These are phyloP conservation scores for Corymbia maculata DNA, from an alignment of 345 rosid species.

Conservation along the genomic window DNA sequence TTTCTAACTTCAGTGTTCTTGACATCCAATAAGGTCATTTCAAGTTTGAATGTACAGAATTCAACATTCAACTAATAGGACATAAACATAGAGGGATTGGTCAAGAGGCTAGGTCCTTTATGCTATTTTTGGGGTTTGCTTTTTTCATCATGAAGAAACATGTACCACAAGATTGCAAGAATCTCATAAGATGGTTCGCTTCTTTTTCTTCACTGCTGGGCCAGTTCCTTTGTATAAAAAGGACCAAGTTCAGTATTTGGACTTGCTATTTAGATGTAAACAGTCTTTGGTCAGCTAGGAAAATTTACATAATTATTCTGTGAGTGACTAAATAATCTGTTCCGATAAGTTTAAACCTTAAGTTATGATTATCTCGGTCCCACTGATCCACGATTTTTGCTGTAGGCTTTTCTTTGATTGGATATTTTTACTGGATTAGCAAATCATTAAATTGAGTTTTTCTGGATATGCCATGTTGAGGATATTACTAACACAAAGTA, in stretches of 20 bases:
- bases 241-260: not conserved
- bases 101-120: not conserved
- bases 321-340: not conserved
- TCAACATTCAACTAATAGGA: not conserved
- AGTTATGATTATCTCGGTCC: not conserved
- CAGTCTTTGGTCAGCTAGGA: not conserved
- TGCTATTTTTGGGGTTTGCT: not conserved
- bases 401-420: not conserved
- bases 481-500: not conserved
- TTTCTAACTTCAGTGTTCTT: not conserved
- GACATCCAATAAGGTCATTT: not conserved
- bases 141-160: not conserved
- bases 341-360: not conserved
- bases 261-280: not conserved
- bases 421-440: not conserved
- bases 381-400: not conserved
- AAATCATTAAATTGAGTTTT: not conserved
- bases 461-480: not conserved
- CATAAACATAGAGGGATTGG: not conserved
- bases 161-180: not conserved
- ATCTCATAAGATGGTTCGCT: not conserved
- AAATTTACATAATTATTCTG: not conserved
- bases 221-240: not conserved
- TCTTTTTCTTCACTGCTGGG: not conserved
- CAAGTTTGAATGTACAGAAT: not conserved